Percentiles rank a stretch among this genome's conserved stretches.
Evolutionary conservation across 2,329 filamentous ascomycete genomes (phyloP).

Genomic region (Aspergillus udagawae): DNA sequence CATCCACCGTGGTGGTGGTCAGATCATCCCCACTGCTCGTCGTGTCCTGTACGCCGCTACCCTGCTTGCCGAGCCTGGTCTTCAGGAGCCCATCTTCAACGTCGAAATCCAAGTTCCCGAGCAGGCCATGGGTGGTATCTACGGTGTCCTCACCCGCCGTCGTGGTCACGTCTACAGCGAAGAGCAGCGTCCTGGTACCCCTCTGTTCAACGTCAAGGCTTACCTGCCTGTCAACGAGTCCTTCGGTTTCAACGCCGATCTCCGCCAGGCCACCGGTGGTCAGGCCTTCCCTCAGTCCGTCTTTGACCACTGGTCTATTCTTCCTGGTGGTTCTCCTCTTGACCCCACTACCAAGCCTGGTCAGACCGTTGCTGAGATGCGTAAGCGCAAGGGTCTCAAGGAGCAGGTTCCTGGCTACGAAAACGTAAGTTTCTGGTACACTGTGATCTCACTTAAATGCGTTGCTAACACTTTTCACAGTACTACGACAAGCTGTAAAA

Average conservation of each 20-base stretch:
- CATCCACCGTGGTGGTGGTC: constrained; percentile 98
- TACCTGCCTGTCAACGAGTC: constrained; percentile 96
- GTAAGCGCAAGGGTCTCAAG: constrained; percentile 99
- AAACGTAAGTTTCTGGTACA: constrained; percentile 68
- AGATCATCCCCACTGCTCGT: constrained; percentile 96
- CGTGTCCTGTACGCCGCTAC: constrained; percentile 94
- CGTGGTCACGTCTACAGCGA: constrained; percentile 99
- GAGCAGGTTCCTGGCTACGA: constrained; percentile 84
- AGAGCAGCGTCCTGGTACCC: constrained; percentile 96
- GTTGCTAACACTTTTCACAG: constrained; percentile 46
- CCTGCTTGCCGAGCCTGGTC: constrained; percentile 83
- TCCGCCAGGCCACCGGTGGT: constrained; percentile 86
- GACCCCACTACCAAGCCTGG: constrained; percentile 79
- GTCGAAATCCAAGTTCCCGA: constrained; percentile 99
- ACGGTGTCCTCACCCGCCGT: constrained; percentile 94
- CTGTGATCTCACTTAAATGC: neutral
- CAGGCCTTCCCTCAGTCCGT: constrained; percentile 99
- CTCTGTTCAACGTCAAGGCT: constrained; percentile 98
- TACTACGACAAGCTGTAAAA: constrained; percentile 99
- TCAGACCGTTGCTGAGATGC: constrained; percentile 79
- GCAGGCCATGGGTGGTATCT: constrained; percentile 99
- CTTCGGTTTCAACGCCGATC: constrained; percentile 98
- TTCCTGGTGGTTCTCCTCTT: constrained; percentile 88
- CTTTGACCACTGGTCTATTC: constrained; percentile 97
- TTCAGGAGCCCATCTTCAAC: constrained; percentile 97